Evolutionary conservation across 2,329 filamentous ascomycete genomes (phyloP).

Genomic region (Parastagonospora avenae): DNA sequence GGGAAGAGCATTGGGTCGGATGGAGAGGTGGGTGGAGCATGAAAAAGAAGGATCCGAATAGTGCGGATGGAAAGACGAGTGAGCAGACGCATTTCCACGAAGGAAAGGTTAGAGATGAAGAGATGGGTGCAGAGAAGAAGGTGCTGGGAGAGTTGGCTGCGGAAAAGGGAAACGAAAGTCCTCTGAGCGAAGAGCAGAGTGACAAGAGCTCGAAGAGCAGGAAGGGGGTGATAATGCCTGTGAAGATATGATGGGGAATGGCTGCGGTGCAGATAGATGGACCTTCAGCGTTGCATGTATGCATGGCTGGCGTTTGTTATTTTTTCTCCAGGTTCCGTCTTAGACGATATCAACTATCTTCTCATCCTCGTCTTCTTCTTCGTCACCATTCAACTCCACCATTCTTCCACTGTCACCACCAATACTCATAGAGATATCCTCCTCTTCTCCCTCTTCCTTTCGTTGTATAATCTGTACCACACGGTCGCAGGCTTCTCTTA

Average conservation of each 20-base stretch:
- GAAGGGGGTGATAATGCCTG: constrained; percentile 14
- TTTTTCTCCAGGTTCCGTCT: neutral
- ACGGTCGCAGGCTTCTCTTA: constrained; percentile 84
- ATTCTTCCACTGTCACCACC: constrained; percentile 29
- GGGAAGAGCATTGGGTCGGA: constrained; percentile 63
- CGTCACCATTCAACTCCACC: constrained; percentile 31
- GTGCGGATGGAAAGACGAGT: constrained; percentile 47
- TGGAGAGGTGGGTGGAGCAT: constrained; percentile 64
- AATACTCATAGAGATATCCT: constrained; percentile 43
- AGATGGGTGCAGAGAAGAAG: constrained; percentile 27
- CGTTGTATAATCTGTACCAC: constrained; percentile 88
- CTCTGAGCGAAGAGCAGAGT: constrained; percentile 10
- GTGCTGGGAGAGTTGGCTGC: constrained; percentile 32
- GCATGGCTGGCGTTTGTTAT: neutral
- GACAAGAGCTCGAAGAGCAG: constrained; percentile 15
- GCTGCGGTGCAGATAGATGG: neutral
- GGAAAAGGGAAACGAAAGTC: constrained; percentile 35
- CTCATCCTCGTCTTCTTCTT: constrained; percentile 44
- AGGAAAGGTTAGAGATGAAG: constrained; percentile 17
- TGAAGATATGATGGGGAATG: constrained; percentile 10
- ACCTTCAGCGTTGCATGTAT: neutral
- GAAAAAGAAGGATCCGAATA: constrained; percentile 47
- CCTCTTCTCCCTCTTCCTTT: constrained; percentile 69
- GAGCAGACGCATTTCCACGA: constrained; percentile 20
- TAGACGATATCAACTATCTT: constrained; percentile 43